A percentile compares a stretch with the other conserved stretches of the same genome.
These are phyloP conservation scores for Candida ovalis DNA, from an alignment of 805 yeast genomes.

Conservation along the genomic window DNA sequence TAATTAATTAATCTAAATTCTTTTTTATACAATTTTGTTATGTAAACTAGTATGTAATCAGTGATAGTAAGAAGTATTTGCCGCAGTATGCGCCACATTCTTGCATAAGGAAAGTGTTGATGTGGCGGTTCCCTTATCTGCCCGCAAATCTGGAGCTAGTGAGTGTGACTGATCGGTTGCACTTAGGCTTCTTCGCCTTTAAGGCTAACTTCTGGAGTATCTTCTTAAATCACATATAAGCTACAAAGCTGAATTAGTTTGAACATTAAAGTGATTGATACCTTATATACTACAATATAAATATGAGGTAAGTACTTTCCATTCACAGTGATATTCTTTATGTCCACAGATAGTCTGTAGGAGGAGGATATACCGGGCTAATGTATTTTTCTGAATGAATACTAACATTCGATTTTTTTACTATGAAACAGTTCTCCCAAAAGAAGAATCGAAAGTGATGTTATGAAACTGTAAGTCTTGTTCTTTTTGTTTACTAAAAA, in stretches of 20 bases:
- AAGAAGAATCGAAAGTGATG: conserved; percentile 88
- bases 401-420: background rate
- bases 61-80: too few relatives aligned
- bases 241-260: too few relatives aligned
- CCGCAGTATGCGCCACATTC: too few relatives aligned
- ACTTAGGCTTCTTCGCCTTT: background rate
- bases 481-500: background rate
- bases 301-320: conserved; percentile 1
- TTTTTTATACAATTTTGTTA: too few relatives aligned
- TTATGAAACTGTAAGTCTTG: conserved; percentile 77
- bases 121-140: background rate
- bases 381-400: background rate
- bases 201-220: too few relatives aligned
- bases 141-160: background rate
- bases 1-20: too few relatives aligned
- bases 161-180: background rate
- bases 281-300: background rate
- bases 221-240: background rate
- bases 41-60: too few relatives aligned
- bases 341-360: too few relatives aligned
- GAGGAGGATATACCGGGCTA: background rate
- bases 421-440: conserved; percentile 52
- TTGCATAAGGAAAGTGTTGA: background rate
- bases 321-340: background rate
- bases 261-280: background rate